These are phyloP conservation scores for Jimgerdemannia flammicorona DNA, from an alignment of 192 early-diverging fungal species.

Conservation along the genomic window DNA sequence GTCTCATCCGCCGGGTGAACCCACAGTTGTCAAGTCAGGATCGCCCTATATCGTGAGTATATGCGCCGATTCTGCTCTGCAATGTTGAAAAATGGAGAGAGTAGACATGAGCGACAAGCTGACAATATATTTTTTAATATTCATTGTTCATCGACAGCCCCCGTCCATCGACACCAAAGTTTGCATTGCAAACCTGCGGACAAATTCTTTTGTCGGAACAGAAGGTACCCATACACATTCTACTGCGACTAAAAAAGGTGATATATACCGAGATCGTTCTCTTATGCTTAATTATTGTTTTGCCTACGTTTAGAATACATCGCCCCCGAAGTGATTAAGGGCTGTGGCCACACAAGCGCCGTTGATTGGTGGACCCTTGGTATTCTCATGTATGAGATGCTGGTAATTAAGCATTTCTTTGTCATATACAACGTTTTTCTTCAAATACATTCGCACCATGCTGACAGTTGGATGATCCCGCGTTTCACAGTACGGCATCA, in stretches of 20 bases:
- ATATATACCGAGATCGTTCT: background rate
- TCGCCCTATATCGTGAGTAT: conserved; percentile 50
- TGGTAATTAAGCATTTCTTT: conserved; percentile 38
- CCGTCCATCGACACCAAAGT: conserved; percentile 83
- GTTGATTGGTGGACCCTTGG: conserved; percentile 99
- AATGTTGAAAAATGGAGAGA: background rate
- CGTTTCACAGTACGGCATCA: conserved; percentile 64
- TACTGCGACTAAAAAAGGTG: background rate
- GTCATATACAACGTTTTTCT: too few relatives aligned
- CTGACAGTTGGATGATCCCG: background rate
- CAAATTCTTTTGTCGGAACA: conserved; percentile 98
- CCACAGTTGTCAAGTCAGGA: conserved; percentile 57
- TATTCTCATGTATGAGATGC: conserved; percentile 97
- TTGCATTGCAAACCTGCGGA: conserved; percentile 82
- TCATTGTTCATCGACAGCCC: conserved; percentile 28
- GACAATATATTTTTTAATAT: too few relatives aligned
- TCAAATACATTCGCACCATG: too few relatives aligned
- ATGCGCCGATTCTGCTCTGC: conserved; percentile 1
- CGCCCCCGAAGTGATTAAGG: conserved; percentile 98
- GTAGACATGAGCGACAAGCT: too few relatives aligned
- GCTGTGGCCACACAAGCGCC: conserved; percentile 86
- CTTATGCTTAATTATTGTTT: too few relatives aligned
- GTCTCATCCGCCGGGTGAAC: conserved; percentile 76
- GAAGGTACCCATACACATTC: conserved; percentile 51
- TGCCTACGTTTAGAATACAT: conserved; percentile 74